These are phyloP conservation scores for Botryotinia convoluta DNA, from an alignment of 2,329 filamentous ascomycete genomes.

Conservation along the genomic window DNA sequence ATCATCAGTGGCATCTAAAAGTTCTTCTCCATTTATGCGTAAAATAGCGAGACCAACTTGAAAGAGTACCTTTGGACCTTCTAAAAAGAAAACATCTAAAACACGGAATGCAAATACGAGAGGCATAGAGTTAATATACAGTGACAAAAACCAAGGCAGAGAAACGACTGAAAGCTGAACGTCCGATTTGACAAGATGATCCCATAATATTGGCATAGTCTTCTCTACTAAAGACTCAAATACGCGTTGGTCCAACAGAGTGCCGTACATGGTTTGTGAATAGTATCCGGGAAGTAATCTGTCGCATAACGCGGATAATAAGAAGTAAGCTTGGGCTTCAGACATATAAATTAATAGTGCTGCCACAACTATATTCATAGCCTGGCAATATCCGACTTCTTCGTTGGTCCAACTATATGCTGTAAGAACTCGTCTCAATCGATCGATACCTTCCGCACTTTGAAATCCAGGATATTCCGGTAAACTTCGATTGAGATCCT, in stretches of 20 bases:
- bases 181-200: constrained; percentile 94
- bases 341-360: constrained; percentile 99
- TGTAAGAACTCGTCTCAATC: constrained; percentile 84
- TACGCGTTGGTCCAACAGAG: constrained; percentile 90
- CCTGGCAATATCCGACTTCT: constrained; percentile 96
- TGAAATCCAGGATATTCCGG: constrained; percentile 98
- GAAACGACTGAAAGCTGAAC: constrained; percentile 97
- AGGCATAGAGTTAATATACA: constrained; percentile 99
- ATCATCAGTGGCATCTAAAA: constrained; percentile 89
- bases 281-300: constrained; percentile 94
- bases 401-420: constrained; percentile 97
- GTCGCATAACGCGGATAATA: constrained; percentile 88
- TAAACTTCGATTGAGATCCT: constrained; percentile 92
- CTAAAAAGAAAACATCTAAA: constrained; percentile 95
- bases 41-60: constrained; percentile 96
- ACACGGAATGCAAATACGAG: constrained; percentile 96
- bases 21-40: constrained; percentile 92
- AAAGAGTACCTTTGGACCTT: constrained; percentile 95
- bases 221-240: constrained; percentile 98
- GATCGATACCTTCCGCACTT: constrained; percentile 88
- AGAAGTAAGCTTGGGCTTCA: constrained; percentile 90
- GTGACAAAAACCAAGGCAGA: constrained; percentile 93
- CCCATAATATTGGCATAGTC: constrained; percentile 98
- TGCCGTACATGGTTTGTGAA: constrained; percentile 98
- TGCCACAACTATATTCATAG: constrained; percentile 99